These are phyloP conservation scores for Biscogniauxia mediterranea DNA, from an alignment of 2,329 filamentous ascomycete species.

Conservation along the genomic window DNA sequence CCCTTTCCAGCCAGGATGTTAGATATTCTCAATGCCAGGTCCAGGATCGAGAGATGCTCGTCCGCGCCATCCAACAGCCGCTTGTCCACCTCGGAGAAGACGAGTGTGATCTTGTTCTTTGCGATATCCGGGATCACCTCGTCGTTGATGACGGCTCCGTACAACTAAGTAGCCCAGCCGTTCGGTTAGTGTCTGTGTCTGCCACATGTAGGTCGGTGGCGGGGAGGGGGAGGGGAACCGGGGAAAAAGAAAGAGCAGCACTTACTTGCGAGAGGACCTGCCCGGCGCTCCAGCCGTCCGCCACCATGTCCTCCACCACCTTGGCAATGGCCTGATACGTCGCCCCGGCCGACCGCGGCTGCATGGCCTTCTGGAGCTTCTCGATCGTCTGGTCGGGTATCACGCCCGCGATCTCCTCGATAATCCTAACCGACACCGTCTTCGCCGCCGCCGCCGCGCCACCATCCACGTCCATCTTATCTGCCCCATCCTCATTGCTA, in stretches of 20 bases:
- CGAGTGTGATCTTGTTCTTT: constrained; percentile 84
- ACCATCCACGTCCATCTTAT: constrained; percentile 60
- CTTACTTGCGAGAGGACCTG: constrained; percentile 79
- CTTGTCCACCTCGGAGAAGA: constrained; percentile 95
- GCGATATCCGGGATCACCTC: constrained; percentile 80
- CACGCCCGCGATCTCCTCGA: constrained; percentile 95
- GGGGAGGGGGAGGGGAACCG: neutral
- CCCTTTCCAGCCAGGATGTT: constrained; percentile 59
- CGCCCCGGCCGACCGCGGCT: constrained; percentile 61
- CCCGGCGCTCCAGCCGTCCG: constrained; percentile 93
- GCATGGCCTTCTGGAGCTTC: constrained; percentile 69
- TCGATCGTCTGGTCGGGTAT: constrained; percentile 77
- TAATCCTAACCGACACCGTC: constrained; percentile 69
- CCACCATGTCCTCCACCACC: constrained; percentile 85
- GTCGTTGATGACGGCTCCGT: constrained; percentile 78
- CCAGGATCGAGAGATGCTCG: constrained; percentile 88
- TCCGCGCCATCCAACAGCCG: constrained; percentile 90
- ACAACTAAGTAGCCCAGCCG: constrained; percentile 58
- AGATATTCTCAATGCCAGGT: constrained; percentile 79
- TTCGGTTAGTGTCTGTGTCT: neutral
- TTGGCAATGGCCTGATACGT: constrained; percentile 73
- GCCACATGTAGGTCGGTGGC: neutral
- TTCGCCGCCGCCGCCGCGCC: constrained; percentile 30
- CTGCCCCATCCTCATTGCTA: constrained; percentile 45
- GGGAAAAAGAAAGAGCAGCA: constrained; percentile 19